phyloP scores from a whole-genome alignment of 805 yeast genomes.

The Saccharomycopsis babjevae region DNA sequence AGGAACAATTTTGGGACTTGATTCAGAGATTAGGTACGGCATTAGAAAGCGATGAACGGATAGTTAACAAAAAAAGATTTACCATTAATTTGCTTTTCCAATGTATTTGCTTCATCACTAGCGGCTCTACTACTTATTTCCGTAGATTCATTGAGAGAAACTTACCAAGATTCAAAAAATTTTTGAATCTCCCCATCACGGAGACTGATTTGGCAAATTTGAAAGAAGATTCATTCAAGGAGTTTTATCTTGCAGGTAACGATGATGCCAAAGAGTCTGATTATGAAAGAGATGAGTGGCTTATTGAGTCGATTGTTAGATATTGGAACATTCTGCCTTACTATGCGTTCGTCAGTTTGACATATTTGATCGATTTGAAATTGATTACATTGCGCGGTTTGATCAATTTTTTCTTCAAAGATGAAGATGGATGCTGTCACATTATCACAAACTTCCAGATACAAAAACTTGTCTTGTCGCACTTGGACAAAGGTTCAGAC shows the following conservation, averaged over 20 bases:
- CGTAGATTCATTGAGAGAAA: constrained; percentile 42
- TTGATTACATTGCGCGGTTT: constrained; percentile 33
- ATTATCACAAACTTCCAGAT: constrained; percentile 25
- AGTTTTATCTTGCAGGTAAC: constrained; percentile 8
- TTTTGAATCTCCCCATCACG: constrained; percentile 22
- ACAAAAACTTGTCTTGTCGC: constrained; percentile 5
- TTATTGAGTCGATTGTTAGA: constrained; percentile 46
- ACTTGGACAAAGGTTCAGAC: background rate
- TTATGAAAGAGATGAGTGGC: constrained; percentile 27
- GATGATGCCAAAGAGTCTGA: constrained; percentile 17
- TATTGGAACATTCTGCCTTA: constrained; percentile 40
- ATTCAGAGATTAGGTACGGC: constrained; percentile 25
- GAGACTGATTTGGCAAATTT: constrained; percentile 4
- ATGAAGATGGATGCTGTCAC: constrained; percentile 31
- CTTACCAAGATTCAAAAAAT: constrained; percentile 15
- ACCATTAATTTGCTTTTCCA: constrained; percentile 57
- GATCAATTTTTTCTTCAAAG: constrained; percentile 34
- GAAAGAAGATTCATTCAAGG: constrained; percentile 23
- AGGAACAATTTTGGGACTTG: constrained; percentile 26
- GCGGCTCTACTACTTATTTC: constrained; percentile 76
- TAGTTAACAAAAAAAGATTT: constrained; percentile 31
- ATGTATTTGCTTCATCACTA: constrained; percentile 70
- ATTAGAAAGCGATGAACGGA: constrained; percentile 16
- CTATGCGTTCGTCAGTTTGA: constrained; percentile 44
- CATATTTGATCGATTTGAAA: constrained; percentile 37